Evolutionary conservation across 2,329 filamentous ascomycete genomes (phyloP), one percentile per base, ranked within the genome.

Genomic region (Phyllosticta paracitricarpa): DNA sequence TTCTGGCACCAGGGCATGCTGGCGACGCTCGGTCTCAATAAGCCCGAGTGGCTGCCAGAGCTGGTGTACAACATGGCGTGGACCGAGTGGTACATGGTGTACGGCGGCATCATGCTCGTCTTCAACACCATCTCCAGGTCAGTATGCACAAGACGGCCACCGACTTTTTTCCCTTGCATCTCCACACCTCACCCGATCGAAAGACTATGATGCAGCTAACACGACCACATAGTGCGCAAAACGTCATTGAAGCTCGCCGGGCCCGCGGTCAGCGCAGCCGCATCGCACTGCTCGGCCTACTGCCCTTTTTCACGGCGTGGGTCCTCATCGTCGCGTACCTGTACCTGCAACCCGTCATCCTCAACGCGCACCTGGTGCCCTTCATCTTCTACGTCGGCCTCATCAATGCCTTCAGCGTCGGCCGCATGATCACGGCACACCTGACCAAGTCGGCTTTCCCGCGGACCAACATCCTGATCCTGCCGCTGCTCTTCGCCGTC

Each of bases 371-470:
- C 72, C 81, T 97, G 8, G 84, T 99, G 19, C 92, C 94, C 1
- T 97, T 99, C 74, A 81, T 88, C 65, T 81, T 97, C 72, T 97
- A 94, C 72, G 88, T 89, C 52, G 92, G 92, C 61, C 79, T 97
- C 62, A 82, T 96, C 71, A 97, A 97, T 72, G 92, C 94, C 64
- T 97, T 97, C 78, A 89, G 89, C 58, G 93, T 97, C 62, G 93
- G 93, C 6, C 89, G 92, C 73, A 97, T 97, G 79, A 97, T 97
- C 76, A 91, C 90, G 53, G 92, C 92, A 0, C 94, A 99, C 75
- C 81, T 99, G 22, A 91, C 93, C 63, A 89, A 93, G 75, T 83
- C 89, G 52, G 82, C 83, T 12, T 99, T 97, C 78, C 94, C 94
- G 5, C 95, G 93, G 80, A 86, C 86, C 75, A 97, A 97, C 74